Base-by-base conservation (phyloP, 106 monocot genomes). In the Triglochin maritima region DNA sequence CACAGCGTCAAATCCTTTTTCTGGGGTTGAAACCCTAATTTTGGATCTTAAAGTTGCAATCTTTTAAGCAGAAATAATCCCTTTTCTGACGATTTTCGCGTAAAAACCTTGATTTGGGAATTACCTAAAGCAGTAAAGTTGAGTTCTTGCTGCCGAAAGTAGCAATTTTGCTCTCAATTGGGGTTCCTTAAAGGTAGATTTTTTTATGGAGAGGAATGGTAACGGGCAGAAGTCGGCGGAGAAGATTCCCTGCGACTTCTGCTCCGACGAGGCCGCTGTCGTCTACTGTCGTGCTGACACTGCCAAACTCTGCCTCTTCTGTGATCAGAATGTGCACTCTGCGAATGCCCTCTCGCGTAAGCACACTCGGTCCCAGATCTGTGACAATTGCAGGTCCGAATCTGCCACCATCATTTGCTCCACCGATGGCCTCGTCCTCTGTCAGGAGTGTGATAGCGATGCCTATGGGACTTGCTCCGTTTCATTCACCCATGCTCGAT, bases 221-320 rank as follows among this genome's bases (percentile, higher is more conserved):
- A 47, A 17, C 48, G 15, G 64, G 6, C 64, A 5, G 9, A 47
- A 49, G 48, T 3, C 44, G 16, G 50, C 47, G 2, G 67, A 59
- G 53, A 69, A 46, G 67, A 42, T 44, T 15, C 66, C 49, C 47
- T 90, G 90, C 75, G 90, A 90, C 44, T 90, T 72, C 81, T 90
- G 90, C 79, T 50, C 49, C 14, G 72, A 73, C 11, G 58, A 79
- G 51, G 59, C 47, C 70, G 90, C 86, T 54, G 77, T 71, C 46
- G 29, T 91, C 55, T 86, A 82, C 82, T 91, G 90, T 80, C 49
- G 90, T 5, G 90, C 90, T 9, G 90, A 91, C 76, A 42, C 76
- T 4, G 86, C 90, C 14, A 66, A 81, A 41, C 86, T 91, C 43
- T 87, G 90, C 86, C 50, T 91, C 17, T 16, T 67, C 46, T 91